Conservation (phyloP, 805 yeast genomes). For the Kuraishia molischiana region DNA sequence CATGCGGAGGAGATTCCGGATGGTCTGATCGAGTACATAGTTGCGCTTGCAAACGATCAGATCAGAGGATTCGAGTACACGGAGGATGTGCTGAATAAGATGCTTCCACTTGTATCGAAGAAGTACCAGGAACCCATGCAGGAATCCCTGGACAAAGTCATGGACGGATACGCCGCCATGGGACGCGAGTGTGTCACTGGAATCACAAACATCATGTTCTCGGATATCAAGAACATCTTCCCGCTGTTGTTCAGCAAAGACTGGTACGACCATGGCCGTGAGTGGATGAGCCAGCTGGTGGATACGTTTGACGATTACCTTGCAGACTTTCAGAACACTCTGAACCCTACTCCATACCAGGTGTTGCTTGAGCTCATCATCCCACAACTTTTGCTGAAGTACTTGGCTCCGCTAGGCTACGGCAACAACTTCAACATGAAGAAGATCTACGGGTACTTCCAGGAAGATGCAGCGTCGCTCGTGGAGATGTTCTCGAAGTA, state of each 20-base stretch:
- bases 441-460: constrained; percentile 36
- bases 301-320: constrained; percentile 73
- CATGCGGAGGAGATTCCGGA: constrained; percentile 38
- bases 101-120: constrained; percentile 56
- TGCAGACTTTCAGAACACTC: constrained; percentile 45
- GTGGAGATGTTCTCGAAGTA: constrained; percentile 41
- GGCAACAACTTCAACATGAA: constrained; percentile 18
- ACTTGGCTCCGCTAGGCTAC: constrained; percentile 35
- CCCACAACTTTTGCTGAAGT: constrained; percentile 27
- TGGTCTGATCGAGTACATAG: constrained; percentile 71
- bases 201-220: constrained; percentile 51
- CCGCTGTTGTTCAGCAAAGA: constrained; percentile 50
- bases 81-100: constrained; percentile 59
- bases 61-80: constrained; percentile 59
- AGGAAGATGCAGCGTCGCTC: constrained; percentile 50
- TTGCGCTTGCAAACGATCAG: constrained; percentile 82
- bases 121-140: constrained; percentile 53
- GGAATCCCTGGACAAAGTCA: constrained; percentile 46
- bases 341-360: constrained; percentile 45
- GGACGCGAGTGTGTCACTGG: constrained; percentile 55
- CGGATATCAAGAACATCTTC: constrained; percentile 59
- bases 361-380: constrained; percentile 41
- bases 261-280: constrained; percentile 57
- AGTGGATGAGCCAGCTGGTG: constrained; percentile 48
- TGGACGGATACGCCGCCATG: constrained; percentile 71